These are phyloP conservation scores for Zangia roseola DNA, from an alignment of 768 basidiomycete species.

Conservation along the genomic window DNA sequence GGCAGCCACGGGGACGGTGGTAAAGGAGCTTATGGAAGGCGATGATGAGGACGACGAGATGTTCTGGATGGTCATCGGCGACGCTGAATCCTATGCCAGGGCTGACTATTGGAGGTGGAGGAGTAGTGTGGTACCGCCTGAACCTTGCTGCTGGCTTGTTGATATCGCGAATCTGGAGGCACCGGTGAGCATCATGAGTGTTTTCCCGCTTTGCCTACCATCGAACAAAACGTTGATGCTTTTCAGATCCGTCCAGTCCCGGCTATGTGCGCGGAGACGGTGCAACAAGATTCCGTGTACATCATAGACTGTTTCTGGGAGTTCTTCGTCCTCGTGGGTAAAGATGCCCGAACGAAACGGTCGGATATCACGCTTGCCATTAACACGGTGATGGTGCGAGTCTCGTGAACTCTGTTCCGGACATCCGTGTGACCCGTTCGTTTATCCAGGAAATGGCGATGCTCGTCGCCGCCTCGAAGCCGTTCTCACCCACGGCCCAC, in stretches of 20 bases:
- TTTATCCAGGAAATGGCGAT: conserved; percentile 50
- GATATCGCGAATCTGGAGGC: conserved; percentile 35
- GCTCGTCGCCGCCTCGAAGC: conserved; percentile 50
- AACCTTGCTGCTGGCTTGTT: conserved; percentile 63
- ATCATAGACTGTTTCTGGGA: conserved; percentile 80
- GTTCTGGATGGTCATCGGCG: conserved; percentile 87
- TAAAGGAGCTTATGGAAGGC: conserved; percentile 64
- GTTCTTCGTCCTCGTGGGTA: conserved; percentile 71
- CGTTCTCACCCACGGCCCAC: conserved; percentile 74
- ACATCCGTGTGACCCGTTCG: not conserved
- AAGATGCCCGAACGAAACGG: conserved; percentile 58
- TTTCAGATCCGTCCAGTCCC: conserved; percentile 47
- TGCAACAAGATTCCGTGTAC: conserved; percentile 50
- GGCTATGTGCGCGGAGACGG: conserved; percentile 40
- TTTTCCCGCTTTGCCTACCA: not conserved
- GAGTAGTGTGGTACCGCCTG: conserved; percentile 33
- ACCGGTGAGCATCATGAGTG: conserved; percentile 38
- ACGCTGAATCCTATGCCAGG: conserved; percentile 61
- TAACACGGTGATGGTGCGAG: conserved; percentile 50
- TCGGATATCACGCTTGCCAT: conserved; percentile 63
- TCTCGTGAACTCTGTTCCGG: not conserved
- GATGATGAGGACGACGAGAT: conserved; percentile 67
- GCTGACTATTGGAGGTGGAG: conserved; percentile 87
- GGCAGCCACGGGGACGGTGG: conserved; percentile 33
- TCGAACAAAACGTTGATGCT: not conserved